Evolutionary conservation across 31 red algal genomes (phyloP).

Genomic region (Odonthalia washingtoniensis): DNA sequence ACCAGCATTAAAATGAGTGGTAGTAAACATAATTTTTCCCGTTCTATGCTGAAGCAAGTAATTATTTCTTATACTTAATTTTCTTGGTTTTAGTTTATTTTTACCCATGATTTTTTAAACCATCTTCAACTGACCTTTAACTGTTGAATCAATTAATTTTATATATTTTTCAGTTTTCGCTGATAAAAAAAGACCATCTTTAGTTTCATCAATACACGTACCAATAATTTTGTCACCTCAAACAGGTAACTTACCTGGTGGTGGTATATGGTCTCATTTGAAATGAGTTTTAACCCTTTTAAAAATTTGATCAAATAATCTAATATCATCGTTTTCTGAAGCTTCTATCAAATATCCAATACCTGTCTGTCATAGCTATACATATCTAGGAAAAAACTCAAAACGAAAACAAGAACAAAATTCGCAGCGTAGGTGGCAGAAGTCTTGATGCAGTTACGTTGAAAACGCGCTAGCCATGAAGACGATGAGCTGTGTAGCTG

Average conservation of each 20-base stretch:
- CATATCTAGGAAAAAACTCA: too few species aligned
- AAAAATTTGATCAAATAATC: constrained; percentile 80
- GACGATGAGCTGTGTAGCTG: too few species aligned
- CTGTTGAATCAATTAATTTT: constrained; percentile 78
- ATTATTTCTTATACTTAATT: constrained; percentile 71
- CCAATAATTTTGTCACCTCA: constrained; percentile 82
- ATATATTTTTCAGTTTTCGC: constrained; percentile 84
- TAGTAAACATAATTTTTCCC: constrained; percentile 80
- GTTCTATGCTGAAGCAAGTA: constrained; percentile 73
- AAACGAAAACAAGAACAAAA: too few species aligned
- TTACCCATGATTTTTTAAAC: constrained; percentile 87
- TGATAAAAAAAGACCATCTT: constrained; percentile 78
- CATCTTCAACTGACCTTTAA: constrained; percentile 59
- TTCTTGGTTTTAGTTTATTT: constrained; percentile 76
- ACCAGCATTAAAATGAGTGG: constrained; percentile 89
- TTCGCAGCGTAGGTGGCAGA: too few species aligned
- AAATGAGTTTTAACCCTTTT: constrained; percentile 91
- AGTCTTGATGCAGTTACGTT: too few species aligned
- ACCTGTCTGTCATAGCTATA: too few species aligned
- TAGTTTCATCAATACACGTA: constrained; percentile 83
- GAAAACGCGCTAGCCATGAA: too few species aligned
- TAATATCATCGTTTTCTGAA: constrained; percentile 83
- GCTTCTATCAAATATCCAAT: constrained; percentile 76
- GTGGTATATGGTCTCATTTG: too few species aligned
- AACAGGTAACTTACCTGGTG: too few species aligned